Evolutionary conservation across 2,329 filamentous ascomycete genomes (phyloP).

Genomic region (Colletotrichum falcatum): DNA sequence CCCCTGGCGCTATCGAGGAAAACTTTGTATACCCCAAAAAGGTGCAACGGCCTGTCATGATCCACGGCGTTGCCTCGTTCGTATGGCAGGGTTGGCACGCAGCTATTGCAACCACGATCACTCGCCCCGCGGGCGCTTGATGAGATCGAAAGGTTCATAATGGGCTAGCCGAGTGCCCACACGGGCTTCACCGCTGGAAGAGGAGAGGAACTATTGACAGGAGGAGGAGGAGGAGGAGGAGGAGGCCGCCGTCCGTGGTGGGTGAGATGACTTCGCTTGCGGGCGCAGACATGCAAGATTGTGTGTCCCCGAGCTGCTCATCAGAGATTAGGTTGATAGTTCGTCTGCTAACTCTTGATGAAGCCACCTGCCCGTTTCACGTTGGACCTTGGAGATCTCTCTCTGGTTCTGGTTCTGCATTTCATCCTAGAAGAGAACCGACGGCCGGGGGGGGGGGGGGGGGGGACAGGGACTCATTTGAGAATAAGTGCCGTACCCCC

Average conservation of each 20-base stretch:
- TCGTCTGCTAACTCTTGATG: not conserved
- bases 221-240: not conserved
- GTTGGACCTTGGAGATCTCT: not conserved
- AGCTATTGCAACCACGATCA: not conserved
- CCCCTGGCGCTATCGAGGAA: not conserved
- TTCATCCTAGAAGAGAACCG: slow-evolving; percentile 4
- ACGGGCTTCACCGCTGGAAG: slow-evolving; percentile 19
- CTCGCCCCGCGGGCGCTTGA: not conserved
- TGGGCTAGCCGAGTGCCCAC: not conserved
- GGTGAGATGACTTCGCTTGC: not conserved
- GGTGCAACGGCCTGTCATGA: slow-evolving; percentile 29
- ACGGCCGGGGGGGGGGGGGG: not conserved
- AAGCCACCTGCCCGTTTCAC: not conserved
- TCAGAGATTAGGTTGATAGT: slow-evolving; percentile 17
- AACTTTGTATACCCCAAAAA: slow-evolving; percentile 1
- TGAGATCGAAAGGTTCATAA: not conserved
- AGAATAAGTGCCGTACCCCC: not conserved
- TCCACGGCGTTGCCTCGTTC: slow-evolving; percentile 21
- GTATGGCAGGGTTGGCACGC: slow-evolving; percentile 2
- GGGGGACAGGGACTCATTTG: not conserved
- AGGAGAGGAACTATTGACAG: not conserved
- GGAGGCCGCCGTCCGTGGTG: slow-evolving; percentile 2
- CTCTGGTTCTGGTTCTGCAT: not conserved
- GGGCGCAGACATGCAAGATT: not conserved
- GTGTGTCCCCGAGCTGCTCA: slow-evolving; percentile 7